Conservation (phyloP, 441 rosid species). For the Pelargonium myrrhifolium region DNA sequence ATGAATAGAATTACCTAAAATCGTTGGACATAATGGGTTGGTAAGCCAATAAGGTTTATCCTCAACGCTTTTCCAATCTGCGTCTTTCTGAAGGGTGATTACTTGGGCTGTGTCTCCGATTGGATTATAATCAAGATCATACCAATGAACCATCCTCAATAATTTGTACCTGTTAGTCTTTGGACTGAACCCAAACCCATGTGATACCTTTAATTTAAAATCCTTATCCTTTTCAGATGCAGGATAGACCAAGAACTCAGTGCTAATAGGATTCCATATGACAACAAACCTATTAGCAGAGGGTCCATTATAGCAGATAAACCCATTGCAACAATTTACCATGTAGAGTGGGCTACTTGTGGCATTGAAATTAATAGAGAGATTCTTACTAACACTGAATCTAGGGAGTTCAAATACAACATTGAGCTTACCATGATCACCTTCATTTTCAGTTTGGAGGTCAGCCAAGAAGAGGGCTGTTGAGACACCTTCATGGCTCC, state of each 20-base stretch:
- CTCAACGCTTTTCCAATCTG: not conserved
- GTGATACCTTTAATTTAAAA: not conserved
- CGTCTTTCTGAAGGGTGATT: not conserved
- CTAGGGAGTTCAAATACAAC: not conserved
- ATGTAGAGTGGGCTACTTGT: not conserved
- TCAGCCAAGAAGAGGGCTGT: not conserved
- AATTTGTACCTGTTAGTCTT: not conserved
- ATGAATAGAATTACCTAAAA: conserved; percentile 1
- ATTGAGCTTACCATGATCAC: not conserved
- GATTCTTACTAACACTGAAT: not conserved
- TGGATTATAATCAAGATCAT: not conserved
- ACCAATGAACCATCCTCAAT: not conserved
- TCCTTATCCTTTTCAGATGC: not conserved
- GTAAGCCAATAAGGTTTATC: not conserved
- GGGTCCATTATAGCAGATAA: not conserved
- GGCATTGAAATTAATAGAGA: not conserved
- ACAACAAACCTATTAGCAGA: not conserved
- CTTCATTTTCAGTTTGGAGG: not conserved
- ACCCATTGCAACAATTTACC: not conserved
- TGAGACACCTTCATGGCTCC: not conserved
- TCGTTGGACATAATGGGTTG: not conserved
- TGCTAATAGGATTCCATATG: not conserved
- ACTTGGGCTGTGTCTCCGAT: not conserved
- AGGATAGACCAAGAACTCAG: not conserved
- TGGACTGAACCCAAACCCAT: not conserved